Evolutionary conservation across 768 basidiomycete genomes (phyloP).

Genomic region (Pluteus cervinus): DNA sequence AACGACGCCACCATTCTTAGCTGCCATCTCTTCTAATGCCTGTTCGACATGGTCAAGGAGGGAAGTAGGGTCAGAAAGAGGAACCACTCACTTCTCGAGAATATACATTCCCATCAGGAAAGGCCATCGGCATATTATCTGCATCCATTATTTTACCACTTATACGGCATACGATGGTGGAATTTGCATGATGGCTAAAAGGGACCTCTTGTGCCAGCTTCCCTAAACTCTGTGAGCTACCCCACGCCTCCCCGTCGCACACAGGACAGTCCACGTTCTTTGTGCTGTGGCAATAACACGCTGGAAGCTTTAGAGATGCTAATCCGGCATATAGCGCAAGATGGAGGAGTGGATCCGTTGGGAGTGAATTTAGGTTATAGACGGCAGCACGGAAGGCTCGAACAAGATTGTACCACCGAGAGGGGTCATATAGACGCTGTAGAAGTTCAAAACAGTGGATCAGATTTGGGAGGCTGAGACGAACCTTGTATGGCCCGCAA

Average conservation of each 20-base stretch:
- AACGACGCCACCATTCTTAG: conserved; percentile 72
- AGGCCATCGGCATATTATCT: conserved; percentile 87
- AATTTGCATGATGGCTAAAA: conserved; percentile 89
- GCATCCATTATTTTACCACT: conserved; percentile 94
- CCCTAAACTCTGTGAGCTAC: conserved; percentile 46
- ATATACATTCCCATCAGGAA: conserved; percentile 89
- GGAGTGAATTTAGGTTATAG: conserved; percentile 81
- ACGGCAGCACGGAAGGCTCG: conserved; percentile 81
- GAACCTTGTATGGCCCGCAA: conserved; percentile 77
- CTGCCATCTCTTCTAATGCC: conserved; percentile 86
- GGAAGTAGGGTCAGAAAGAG: conserved; percentile 9
- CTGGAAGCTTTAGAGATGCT: conserved; percentile 82
- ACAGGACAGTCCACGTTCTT: conserved; percentile 89
- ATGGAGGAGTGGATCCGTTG: conserved; percentile 80
- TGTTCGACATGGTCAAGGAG: conserved; percentile 22
- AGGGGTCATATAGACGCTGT: conserved; percentile 77
- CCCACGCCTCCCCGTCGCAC: conserved; percentile 54
- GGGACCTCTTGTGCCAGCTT: conserved; percentile 83
- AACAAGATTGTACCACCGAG: conserved; percentile 72
- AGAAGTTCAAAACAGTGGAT: conserved; percentile 1
- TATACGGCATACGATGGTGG: conserved; percentile 89
- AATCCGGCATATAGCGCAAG: conserved; percentile 90
- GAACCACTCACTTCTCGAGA: conserved; percentile 72
- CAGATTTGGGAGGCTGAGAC: conserved; percentile 9
- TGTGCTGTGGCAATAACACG: conserved; percentile 60